Conservation (phyloP, 345 rosid genomes). For the Populus davidiana region DNA sequence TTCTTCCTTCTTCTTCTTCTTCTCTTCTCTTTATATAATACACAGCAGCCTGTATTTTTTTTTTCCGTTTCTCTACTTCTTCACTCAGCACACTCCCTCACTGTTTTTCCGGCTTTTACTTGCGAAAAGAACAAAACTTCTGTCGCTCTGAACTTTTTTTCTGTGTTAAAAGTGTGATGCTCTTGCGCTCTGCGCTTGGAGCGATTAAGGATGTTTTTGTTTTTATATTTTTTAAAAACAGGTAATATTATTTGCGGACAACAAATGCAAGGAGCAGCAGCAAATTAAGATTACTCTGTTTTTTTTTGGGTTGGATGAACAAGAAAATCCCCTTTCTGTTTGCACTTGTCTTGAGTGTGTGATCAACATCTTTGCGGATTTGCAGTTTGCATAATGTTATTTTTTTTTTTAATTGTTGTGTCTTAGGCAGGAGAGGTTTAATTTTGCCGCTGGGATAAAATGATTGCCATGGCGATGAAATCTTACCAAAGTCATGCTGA, state of each 20-base stretch:
- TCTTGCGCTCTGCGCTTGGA: not conserved
- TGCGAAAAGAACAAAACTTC: too few species aligned
- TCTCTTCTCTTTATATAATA: not conserved
- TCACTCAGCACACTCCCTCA: not conserved
- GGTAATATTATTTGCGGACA: not conserved
- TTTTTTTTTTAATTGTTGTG: not conserved
- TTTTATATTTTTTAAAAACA: too few species aligned
- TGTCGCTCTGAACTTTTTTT: too few species aligned
- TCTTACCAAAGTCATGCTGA: slow-evolving; percentile 55
- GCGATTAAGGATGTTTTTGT: not conserved
- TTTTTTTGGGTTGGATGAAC: not conserved
- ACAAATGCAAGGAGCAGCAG: not conserved
- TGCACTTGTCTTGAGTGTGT: not conserved
- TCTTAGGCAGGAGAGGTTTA: not conserved
- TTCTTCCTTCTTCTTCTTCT: not conserved
- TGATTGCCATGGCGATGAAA: slow-evolving; percentile 12
- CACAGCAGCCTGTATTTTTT: not conserved
- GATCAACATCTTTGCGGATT: not conserved
- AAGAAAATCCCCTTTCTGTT: not conserved
- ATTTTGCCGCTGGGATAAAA: slow-evolving; percentile 12
- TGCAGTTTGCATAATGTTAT: not conserved
- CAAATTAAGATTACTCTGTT: not conserved
- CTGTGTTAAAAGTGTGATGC: not conserved
- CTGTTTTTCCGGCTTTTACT: not conserved
- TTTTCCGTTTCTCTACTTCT: not conserved